Percentiles rank a stretch among this genome's conserved stretches.
Evolutionary conservation across 2,329 filamentous ascomycete species (phyloP).

Genomic region (Ampelomyces quisqualis): DNA sequence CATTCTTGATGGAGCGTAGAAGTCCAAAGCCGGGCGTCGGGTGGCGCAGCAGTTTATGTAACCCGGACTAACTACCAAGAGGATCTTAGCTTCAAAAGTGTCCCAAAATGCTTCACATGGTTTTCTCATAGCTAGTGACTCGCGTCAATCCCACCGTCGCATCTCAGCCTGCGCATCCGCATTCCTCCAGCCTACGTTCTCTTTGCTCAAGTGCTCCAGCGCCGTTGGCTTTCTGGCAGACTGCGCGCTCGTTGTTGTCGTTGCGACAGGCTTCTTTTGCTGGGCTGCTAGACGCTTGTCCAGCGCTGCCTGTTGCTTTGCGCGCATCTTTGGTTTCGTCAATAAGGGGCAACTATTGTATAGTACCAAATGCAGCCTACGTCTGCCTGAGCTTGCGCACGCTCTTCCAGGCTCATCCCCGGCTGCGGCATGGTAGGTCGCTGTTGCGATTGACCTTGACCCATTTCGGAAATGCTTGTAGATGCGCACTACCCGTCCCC

Average conservation of each 20-base stretch:
- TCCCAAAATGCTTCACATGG: no score
- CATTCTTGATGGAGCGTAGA: no score
- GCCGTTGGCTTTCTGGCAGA: conserved; percentile 26
- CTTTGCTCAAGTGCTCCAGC: conserved; percentile 32
- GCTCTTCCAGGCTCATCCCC: conserved; percentile 26
- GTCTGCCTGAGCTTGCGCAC: conserved; percentile 25
- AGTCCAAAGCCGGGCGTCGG: no score
- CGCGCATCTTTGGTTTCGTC: conserved; percentile 28
- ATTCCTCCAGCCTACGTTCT: conserved; percentile 36
- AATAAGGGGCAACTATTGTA: neutral
- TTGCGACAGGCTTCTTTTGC: conserved; percentile 15
- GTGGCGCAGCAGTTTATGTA: conserved; percentile 10
- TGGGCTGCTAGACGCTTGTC: conserved; percentile 28
- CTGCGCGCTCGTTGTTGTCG: conserved; percentile 7
- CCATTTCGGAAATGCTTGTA: conserved; percentile 19
- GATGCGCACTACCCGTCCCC: no score
- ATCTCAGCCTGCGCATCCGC: conserved; percentile 31
- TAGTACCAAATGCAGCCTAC: conserved; percentile 8
- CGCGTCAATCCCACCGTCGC: conserved; percentile 28
- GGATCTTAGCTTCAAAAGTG: no score
- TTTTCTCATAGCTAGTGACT: neutral
- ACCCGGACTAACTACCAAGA: no score
- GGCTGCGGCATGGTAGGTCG: conserved; percentile 19
- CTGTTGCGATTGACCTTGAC: conserved; percentile 27
- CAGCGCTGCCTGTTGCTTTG: conserved; percentile 31